Evolutionary conservation across 306 rosid species (phyloP).

Genomic region (Vigna unguiculata): DNA sequence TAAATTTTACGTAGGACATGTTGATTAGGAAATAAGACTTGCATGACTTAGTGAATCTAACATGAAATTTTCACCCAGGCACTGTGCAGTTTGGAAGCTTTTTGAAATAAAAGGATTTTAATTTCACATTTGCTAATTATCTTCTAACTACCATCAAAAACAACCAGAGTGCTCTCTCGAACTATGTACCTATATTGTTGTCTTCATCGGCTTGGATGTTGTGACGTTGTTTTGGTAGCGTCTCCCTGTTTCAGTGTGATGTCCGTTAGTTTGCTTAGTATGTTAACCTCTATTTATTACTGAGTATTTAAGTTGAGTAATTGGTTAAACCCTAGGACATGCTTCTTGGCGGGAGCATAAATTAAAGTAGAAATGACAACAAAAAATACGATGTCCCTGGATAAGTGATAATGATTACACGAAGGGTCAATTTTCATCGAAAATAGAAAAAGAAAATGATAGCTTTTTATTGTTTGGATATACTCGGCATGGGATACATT

Average conservation of each 20-base stretch:
- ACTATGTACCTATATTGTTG: neutral
- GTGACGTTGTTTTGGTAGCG: neutral
- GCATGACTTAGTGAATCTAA: neutral
- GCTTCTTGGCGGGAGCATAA: neutral
- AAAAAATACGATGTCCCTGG: neutral
- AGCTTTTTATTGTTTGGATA: neutral
- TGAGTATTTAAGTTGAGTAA: neutral
- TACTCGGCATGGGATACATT: neutral
- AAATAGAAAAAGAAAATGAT: neutral
- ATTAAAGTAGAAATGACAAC: neutral
- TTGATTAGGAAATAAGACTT: neutral
- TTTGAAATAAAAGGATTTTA: too few species aligned
- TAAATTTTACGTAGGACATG: neutral
- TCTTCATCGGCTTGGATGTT: neutral
- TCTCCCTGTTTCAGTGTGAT: neutral
- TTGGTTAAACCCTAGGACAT: conserved; percentile 14
- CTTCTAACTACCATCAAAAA: too few species aligned
- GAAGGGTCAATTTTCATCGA: neutral
- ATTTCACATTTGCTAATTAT: too few species aligned
- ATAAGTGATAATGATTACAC: neutral
- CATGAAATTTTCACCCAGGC: neutral
- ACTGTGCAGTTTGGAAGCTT: neutral
- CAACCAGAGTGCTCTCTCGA: neutral
- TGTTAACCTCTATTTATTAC: neutral
- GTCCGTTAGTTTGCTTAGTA: neutral